Percentiles rank a stretch among this genome's conserved stretches.
Evolutionary conservation across 2,329 filamentous ascomycete species (phyloP).

Genomic region (Aspergillus niger): DNA sequence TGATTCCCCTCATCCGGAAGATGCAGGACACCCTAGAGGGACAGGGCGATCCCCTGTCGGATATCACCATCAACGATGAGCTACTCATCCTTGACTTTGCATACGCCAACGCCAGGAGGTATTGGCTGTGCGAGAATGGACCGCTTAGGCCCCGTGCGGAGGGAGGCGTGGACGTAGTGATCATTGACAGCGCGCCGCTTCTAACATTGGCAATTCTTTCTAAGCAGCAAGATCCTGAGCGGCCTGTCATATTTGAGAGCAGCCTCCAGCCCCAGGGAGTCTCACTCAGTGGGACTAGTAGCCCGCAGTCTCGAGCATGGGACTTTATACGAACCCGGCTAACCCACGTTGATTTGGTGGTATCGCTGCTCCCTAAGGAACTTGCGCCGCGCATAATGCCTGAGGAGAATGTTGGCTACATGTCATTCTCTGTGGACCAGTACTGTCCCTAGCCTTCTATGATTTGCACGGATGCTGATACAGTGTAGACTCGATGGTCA

Average conservation of each 20-base stretch:
- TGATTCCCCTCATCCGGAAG: constrained; percentile 79
- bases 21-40: constrained; percentile 84
- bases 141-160: constrained; percentile 63
- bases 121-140: constrained; percentile 68
- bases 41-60: constrained; percentile 63
- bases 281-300: constrained; percentile 60
- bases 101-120: constrained; percentile 67
- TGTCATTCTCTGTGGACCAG: constrained; percentile 77
- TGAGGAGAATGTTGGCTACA: constrained; percentile 65
- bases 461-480: constrained; percentile 11
- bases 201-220: constrained; percentile 71
- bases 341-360: constrained; percentile 71
- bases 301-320: constrained; percentile 72
- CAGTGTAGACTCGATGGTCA: constrained; percentile 65
- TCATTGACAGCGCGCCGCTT: constrained; percentile 81
- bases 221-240: constrained; percentile 66
- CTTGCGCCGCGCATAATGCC: constrained; percentile 71
- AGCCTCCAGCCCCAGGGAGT: constrained; percentile 78
- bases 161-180: constrained; percentile 72
- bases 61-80: constrained; percentile 63
- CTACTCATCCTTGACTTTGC: constrained; percentile 67
- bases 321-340: constrained; percentile 71
- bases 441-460: constrained; percentile 27
- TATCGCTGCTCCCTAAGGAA: constrained; percentile 72
- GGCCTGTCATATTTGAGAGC: constrained; percentile 76